A percentile compares a stretch with the other conserved stretches of the same genome.
These are phyloP conservation scores for Helicocarpus griseus DNA, from an alignment of 2,329 filamentous ascomycete genomes.

Conservation along the genomic window DNA sequence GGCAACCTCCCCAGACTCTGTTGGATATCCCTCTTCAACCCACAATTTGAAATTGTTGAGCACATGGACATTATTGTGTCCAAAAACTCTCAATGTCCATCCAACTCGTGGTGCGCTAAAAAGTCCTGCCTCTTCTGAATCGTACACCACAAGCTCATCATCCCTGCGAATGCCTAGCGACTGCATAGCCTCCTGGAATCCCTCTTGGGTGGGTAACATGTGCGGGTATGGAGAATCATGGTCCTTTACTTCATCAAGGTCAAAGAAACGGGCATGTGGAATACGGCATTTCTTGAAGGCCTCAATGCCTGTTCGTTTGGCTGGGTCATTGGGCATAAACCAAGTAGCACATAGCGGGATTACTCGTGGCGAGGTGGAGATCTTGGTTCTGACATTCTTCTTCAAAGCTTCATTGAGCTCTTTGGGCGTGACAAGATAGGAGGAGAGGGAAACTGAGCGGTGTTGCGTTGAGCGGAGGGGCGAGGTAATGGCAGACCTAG, in stretches of 20 bases:
- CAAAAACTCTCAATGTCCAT: conserved; percentile 88
- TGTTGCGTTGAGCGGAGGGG: conserved; percentile 22
- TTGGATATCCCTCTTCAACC: conserved; percentile 73
- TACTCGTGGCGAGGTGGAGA: conserved; percentile 71
- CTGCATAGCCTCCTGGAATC: conserved; percentile 82
- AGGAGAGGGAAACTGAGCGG: conserved; percentile 52
- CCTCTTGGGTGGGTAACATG: conserved; percentile 77
- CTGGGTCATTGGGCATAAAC: conserved; percentile 85
- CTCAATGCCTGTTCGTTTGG: conserved; percentile 65
- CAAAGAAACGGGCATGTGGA: conserved; percentile 87
- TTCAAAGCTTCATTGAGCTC: conserved; percentile 74
- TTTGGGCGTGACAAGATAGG: conserved; percentile 76
- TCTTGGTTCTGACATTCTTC: conserved; percentile 68
- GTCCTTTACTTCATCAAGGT: conserved; percentile 86
- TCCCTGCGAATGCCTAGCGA: conserved; percentile 76
- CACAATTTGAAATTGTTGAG: conserved; percentile 95
- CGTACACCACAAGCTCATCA: conserved; percentile 89
- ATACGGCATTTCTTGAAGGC: conserved; percentile 76
- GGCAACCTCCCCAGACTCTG: conserved; percentile 56
- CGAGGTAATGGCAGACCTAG: conserved; percentile 9
- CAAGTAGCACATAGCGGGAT: conserved; percentile 87
- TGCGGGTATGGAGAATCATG: conserved; percentile 83
- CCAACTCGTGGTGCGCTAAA: conserved; percentile 89
- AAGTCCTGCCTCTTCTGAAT: conserved; percentile 81
- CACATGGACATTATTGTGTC: conserved; percentile 77